Conservation (phyloP, 768 basidiomycete species). For the Hysterangium stoloniferum region DNA sequence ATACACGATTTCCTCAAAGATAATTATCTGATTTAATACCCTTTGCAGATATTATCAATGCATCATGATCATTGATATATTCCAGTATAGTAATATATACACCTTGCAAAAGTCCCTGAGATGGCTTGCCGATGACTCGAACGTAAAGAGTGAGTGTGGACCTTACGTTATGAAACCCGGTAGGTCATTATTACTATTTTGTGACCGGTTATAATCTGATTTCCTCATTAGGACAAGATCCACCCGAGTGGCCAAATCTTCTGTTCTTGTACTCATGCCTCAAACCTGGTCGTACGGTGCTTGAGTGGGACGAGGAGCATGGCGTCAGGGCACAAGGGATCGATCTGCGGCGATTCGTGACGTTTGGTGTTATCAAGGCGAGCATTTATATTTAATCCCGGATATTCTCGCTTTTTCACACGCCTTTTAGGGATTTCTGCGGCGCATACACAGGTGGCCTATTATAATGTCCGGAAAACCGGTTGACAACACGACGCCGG, state of each 20-base stretch:
- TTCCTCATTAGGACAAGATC: conserved; percentile 25
- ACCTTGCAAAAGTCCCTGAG: conserved; percentile 80
- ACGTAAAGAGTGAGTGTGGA: conserved; percentile 87
- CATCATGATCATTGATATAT: conserved; percentile 94
- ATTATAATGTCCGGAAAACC: conserved; percentile 46
- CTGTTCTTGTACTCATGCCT: conserved; percentile 82
- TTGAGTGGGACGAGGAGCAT: conserved; percentile 81
- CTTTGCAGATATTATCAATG: conserved; percentile 88
- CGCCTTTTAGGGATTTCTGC: conserved; percentile 67
- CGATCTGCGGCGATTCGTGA: conserved; percentile 90
- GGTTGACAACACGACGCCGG: conserved; percentile 12
- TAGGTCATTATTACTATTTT: conserved; percentile 16
- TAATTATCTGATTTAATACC: not conserved
- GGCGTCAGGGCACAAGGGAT: conserved; percentile 66
- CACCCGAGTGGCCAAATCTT: conserved; percentile 83
- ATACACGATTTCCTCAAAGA: not conserved
- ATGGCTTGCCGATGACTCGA: conserved; percentile 77
- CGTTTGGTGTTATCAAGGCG: conserved; percentile 96
- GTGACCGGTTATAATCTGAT: not conserved
- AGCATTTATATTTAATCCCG: not conserved
- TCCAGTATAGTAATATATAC: conserved; percentile 98
- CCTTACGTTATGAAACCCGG: conserved; percentile 81
- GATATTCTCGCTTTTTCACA: not conserved
- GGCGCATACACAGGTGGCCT: conserved; percentile 91
- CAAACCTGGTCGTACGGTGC: conserved; percentile 73